Base-by-base conservation (phyloP, 2,329 filamentous ascomycete species). In the Fusarium stilboides region DNA sequence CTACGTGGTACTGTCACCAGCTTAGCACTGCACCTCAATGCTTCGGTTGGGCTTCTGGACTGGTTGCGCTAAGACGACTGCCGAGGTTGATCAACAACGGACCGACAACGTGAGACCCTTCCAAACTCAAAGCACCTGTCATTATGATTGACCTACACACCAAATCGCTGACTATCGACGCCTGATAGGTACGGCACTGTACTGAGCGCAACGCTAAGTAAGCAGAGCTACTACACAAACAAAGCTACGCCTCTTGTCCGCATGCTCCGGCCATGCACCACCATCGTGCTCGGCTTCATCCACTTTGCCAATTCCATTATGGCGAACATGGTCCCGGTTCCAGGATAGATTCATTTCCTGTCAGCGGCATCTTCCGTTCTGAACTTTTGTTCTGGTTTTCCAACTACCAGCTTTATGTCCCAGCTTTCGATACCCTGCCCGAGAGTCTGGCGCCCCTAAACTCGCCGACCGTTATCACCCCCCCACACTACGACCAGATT, bases 401-500 rank as follows among this genome's bases (percentile, higher is more conserved):
- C 45, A 20, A 28, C 24, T 26, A 42, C 60, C 47, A 51, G 19
- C 61, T 64, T 53, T 59, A 57, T 66, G 47, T 59, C 20, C 40
- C 56, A 61, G 58, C 57, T 68, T 66, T 58, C 47, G 54, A 50
- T 69, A 54, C 43, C 54, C 62, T 65, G 58, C 63, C 67, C 65
- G 55, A 72, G 49, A 56, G 62, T 57, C 52, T 72, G 62, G 72
- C 39, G 37, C 56, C 67, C 59, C 63, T 55, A 62, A 68, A 42
- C 46, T 51, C 64, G 62, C 57, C 49, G 60, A 64, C 70, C 68
- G 68, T 62, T 67, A 54, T 56, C 37, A 42, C 52, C 55, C 67
- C 67, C 68, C 72, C 71, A 74, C 72, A 40, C 62, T 36, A 75
- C 73, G 73, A 75, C 62, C 36, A 66, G 73, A 75, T 75, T 75